These are phyloP conservation scores for Globisporangium acanthophoron DNA, from an alignment of 352 stramenopile genomes.

Conservation along the genomic window DNA sequence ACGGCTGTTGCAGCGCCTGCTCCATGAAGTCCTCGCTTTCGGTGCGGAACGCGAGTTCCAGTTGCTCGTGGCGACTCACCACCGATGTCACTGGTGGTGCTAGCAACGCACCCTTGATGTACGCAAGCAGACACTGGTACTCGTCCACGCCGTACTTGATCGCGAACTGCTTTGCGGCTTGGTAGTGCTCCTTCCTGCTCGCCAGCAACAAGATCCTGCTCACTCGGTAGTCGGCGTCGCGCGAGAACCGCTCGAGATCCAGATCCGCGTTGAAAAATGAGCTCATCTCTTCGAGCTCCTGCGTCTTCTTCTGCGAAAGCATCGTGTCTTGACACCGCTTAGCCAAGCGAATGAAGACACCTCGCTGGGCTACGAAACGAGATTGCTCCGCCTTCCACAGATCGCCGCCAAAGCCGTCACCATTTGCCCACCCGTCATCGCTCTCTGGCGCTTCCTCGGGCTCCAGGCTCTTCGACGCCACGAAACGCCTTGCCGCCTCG, in stretches of 20 bases:
- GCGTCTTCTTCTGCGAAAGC: slow-evolving; percentile 41
- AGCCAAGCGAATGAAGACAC: slow-evolving; percentile 29
- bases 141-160: slow-evolving; percentile 64
- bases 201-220: slow-evolving; percentile 44
- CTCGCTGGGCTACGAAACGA: neutral
- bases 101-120: slow-evolving; percentile 48
- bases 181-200: slow-evolving; percentile 42
- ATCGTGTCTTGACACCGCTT: slow-evolving; percentile 40
- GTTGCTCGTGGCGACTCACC: slow-evolving; percentile 42
- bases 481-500: slow-evolving; percentile 8
- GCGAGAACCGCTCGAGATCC: slow-evolving; percentile 47
- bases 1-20: slow-evolving; percentile 49
- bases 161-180: slow-evolving; percentile 46
- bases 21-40: slow-evolving; percentile 54
- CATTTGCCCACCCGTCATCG: neutral
- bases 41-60: slow-evolving; percentile 60
- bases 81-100: neutral
- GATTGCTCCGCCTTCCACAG: neutral
- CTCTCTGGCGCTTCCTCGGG: slow-evolving; percentile 1
- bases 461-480: slow-evolving; percentile 8
- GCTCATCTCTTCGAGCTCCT: slow-evolving; percentile 62
- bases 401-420: neutral
- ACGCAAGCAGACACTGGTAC: slow-evolving; percentile 55
- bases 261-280: slow-evolving; percentile 55
- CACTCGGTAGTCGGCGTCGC: slow-evolving; percentile 42